These are phyloP conservation scores for Monosporozyma servazzii DNA, from an alignment of 805 yeast genomes.

Conservation along the genomic window DNA sequence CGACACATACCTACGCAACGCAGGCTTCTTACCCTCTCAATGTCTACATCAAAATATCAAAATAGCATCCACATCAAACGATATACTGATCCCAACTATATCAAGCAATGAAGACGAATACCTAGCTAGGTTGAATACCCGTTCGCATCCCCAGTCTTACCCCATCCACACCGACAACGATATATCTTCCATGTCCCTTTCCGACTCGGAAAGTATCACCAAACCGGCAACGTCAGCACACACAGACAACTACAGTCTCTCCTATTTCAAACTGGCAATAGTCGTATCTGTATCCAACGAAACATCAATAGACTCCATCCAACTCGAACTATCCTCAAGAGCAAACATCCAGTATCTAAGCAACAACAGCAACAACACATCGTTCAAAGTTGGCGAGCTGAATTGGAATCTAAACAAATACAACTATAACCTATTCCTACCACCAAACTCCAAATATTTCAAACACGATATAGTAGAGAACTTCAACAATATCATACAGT, in stretches of 20 bases:
- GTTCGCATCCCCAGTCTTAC: too few species aligned
- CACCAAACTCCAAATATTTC: conserved; percentile 18
- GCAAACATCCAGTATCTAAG: conserved; percentile 36
- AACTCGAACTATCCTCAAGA: conserved; percentile 43
- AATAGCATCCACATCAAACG: conserved; percentile 29
- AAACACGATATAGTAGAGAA: conserved; percentile 17
- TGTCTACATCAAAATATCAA: conserved; percentile 12
- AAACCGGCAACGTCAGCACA: not conserved
- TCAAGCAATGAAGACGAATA: conserved; percentile 26
- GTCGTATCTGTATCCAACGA: conserved; percentile 4
- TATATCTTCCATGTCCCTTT: too few species aligned
- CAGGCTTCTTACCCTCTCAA: not conserved
- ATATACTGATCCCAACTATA: conserved; percentile 28
- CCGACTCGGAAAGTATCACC: too few species aligned
- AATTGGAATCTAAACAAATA: conserved; percentile 38
- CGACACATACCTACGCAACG: not conserved
- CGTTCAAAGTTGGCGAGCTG: conserved; percentile 38
- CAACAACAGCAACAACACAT: conserved; percentile 23
- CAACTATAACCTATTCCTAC: conserved; percentile 38
- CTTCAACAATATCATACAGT: conserved; percentile 10
- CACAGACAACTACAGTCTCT: conserved; percentile 10
- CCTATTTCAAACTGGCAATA: conserved; percentile 11
- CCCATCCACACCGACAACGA: too few species aligned
- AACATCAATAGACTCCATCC: not conserved
- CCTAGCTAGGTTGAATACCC: conserved; percentile 13